Base-by-base conservation (phyloP, 768 basidiomycete species). In the Lactifluus subvellereus region DNA sequence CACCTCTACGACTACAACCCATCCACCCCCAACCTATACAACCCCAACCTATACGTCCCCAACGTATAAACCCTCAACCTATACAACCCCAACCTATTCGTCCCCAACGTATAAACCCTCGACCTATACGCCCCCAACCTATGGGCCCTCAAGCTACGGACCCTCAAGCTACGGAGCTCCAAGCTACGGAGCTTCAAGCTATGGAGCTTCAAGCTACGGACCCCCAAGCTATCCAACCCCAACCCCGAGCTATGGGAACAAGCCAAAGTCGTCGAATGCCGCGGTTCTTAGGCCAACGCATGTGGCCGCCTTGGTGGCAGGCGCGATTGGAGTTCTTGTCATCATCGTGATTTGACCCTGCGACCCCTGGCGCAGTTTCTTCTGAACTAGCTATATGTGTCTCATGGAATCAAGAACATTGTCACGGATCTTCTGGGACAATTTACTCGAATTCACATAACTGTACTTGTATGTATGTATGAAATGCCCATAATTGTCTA, bases 281-380 rank as follows among this genome's bases (percentile, higher is more conserved):
- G 62, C 62, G 4, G 53, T 22, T 1, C 4, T 14, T 4, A 42
- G 22, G 50, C 45, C 62, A 3, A 49, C 52, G 37, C 27, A 45
- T 14, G 33, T 38, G 42, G 57, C 62, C 11, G 57, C 52, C 4
- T n/a, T 64, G 30, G 10, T 64, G 10, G 57, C 22, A 11, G 57
- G 57, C 14, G 62, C 38, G 6, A 49, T 64, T 13, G 57, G 57
- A 0, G 62, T 45, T 3, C 20, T 64, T 22, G 38, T 54, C 6
- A 57, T 20, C 9, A 10, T 43, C 30, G 32, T 49, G 18, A 11
- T 54, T 22, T 64, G 40, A 59, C 37, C 38, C 7, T 51, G 30
- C 33, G 22, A 47, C n/a, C 16, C 6, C n/a, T 49, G 3, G 20
- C 2, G 14, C 2, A 42, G 4, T 42, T 22, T 50, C 8, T 50